Evolutionary conservation across 306 rosid species (phyloP).

Genomic region (Medicago arabica): DNA sequence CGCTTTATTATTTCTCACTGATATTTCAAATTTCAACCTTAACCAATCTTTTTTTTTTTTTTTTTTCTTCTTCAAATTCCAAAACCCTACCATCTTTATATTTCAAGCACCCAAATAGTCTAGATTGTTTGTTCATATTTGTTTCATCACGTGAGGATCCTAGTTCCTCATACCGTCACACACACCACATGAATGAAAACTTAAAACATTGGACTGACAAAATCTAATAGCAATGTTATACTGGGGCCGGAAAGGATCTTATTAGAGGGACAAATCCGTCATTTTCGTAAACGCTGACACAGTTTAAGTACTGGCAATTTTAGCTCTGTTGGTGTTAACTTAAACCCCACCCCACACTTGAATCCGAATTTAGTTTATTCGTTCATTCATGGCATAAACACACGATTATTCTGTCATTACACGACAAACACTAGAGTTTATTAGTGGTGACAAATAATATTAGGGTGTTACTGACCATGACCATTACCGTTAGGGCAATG

Average conservation of each 20-base stretch:
- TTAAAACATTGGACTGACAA: slow-evolving; percentile 1
- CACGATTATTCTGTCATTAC: slow-evolving; percentile 55
- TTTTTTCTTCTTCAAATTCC: too few species aligned
- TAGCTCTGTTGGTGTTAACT: slow-evolving; percentile 33
- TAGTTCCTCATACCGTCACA: too few species aligned
- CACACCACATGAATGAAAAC: not conserved
- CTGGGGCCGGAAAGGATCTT: slow-evolving; percentile 1
- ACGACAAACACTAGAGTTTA: slow-evolving; percentile 20
- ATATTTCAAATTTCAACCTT: too few species aligned
- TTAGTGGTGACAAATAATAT: too few species aligned
- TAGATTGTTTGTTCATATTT: too few species aligned
- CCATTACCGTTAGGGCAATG: too few species aligned
- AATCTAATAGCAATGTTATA: slow-evolving; percentile 32
- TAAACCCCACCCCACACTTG: slow-evolving; percentile 36
- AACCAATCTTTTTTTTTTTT: too few species aligned
- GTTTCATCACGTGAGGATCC: too few species aligned
- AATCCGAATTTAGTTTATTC: slow-evolving; percentile 11
- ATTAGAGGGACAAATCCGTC: slow-evolving; percentile 42
- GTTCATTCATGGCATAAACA: slow-evolving; percentile 31
- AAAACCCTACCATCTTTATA: too few species aligned
- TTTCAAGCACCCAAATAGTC: too few species aligned
- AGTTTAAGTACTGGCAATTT: slow-evolving; percentile 41
- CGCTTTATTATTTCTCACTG: too few species aligned
- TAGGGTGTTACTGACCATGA: too few species aligned
- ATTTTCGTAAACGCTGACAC: slow-evolving; percentile 28